Base-by-base conservation (phyloP, 177 flowering plant species). In the Telopea speciosissima region DNA sequence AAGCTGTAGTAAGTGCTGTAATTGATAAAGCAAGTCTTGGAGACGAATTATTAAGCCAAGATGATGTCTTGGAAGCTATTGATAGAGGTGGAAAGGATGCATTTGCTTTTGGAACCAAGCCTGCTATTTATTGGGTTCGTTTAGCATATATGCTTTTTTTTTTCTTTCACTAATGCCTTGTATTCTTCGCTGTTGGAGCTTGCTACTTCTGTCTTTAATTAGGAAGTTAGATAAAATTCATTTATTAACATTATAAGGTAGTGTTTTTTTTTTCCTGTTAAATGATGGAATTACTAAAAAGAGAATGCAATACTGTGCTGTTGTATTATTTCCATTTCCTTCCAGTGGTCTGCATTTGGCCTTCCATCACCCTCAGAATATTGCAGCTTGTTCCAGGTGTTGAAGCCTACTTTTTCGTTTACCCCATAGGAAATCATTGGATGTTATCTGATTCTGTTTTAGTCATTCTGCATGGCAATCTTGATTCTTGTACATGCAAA, bases 111-210 rank as follows among this genome's bases (percentile, higher is more conserved):
- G 89, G 89, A 72, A 61, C 76, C 16, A 73, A 76, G 63, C 91
- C 97, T 17, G 90, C 97, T 63, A 88, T 96, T 12, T 95, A 95
- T 75, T 92, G 97, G 97, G 99, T 95, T 67, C 63, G 88, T 64
- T 19, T 64, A 24, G 17, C 4, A 26, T 45, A 24, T 56, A 24
- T 13, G 14, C 33, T 64, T 56, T 23, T 56, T n/a, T n/a, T n/a
- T n/a, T n/a, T n/a, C n/a, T n/a, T 12, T 59, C 4, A 69, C 24
- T 58, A n/a, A 58, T 58, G 58, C n/a, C n/a, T 73, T 62, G 44
- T 4, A 21, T 5, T 5, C 7, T 23, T 14, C 9, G 4, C 11
- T 5, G 31, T 7, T 17, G n/a, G 22, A 63, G 19, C 54, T 49
- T 25, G 19, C 5, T 3, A 21, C 17, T 63, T 3, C 14, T 63